Evolutionary conservation across 2,329 filamentous ascomycete genomes (phyloP).

Genomic region (Raffaelea deltoideospora): DNA sequence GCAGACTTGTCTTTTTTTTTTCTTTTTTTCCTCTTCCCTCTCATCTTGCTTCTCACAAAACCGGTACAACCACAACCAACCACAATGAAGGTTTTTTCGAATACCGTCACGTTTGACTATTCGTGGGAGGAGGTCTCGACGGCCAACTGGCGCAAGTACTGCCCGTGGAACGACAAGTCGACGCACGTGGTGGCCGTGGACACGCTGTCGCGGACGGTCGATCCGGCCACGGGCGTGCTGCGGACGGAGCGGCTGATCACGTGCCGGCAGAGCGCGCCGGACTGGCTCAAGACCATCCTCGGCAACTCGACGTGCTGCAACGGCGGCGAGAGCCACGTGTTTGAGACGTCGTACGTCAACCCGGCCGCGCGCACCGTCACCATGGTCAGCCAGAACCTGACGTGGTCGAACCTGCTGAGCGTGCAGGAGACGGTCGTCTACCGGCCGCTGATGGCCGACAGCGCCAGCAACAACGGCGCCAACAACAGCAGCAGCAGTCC

Average conservation of each 20-base stretch:
- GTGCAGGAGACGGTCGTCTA: constrained; percentile 92
- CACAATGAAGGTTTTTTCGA: constrained; percentile 90
- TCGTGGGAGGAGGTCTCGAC: constrained; percentile 97
- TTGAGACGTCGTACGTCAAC: constrained; percentile 93
- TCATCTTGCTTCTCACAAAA: background rate
- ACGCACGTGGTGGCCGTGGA: constrained; percentile 93
- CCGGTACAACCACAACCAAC: constrained; percentile 1
- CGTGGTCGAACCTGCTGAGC: constrained; percentile 76
- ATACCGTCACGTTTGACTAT: constrained; percentile 82
- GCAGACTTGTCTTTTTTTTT: no score
- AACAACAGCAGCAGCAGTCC: no score
- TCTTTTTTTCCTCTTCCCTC: background rate
- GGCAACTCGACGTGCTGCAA: constrained; percentile 38
- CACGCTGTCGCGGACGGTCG: constrained; percentile 58
- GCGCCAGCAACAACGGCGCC: no score
- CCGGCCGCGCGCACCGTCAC: constrained; percentile 71
- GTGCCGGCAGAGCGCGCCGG: constrained; percentile 49
- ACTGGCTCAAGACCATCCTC: constrained; percentile 68
- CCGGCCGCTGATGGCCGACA: constrained; percentile 29
- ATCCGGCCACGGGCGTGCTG: constrained; percentile 41
- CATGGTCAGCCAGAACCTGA: constrained; percentile 93
- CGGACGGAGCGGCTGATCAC: constrained; percentile 48
- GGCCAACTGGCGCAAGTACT: constrained; percentile 98
- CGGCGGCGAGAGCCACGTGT: constrained; percentile 67
- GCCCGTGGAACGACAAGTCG: constrained; percentile 97